These are phyloP conservation scores for Debaryomycetaceae sp. DNA, from an alignment of 1,139 yeast species.

Conservation along the genomic window DNA sequence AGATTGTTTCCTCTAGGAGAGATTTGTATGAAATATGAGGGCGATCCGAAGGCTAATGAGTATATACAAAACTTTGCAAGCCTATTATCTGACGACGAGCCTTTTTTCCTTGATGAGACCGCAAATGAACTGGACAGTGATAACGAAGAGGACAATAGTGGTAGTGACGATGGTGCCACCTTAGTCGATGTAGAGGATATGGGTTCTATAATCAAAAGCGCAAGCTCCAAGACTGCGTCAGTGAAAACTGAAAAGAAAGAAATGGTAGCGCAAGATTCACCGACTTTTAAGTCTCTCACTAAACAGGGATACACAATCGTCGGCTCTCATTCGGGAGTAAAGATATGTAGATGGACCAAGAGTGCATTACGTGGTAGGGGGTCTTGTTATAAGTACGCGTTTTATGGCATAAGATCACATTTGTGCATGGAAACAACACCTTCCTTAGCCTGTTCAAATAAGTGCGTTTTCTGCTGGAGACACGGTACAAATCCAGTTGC, in stretches of 20 bases:
- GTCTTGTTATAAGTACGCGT: slow-evolving; percentile 88
- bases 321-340: slow-evolving; percentile 94
- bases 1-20: slow-evolving; percentile 83
- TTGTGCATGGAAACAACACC: slow-evolving; percentile 97
- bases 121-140: slow-evolving; percentile 38
- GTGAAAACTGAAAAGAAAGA: slow-evolving; percentile 49
- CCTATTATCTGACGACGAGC: slow-evolving; percentile 64
- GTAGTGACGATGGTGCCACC: slow-evolving; percentile 40
- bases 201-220: slow-evolving; percentile 55
- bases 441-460: slow-evolving; percentile 86
- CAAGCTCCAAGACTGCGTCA: slow-evolving; percentile 16
- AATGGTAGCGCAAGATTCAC: slow-evolving; percentile 89
- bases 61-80: slow-evolving; percentile 64
- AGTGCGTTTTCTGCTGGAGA: slow-evolving; percentile 97
- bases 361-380: slow-evolving; percentile 93
- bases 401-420: slow-evolving; percentile 86
- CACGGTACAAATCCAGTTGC: slow-evolving; percentile 98
- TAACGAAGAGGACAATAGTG: slow-evolving; percentile 44
- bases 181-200: slow-evolving; percentile 84
- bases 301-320: slow-evolving; percentile 93
- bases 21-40: slow-evolving; percentile 73
- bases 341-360: slow-evolving; percentile 95
- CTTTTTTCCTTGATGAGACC: slow-evolving; percentile 47
- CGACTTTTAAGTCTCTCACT: slow-evolving; percentile 82
- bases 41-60: slow-evolving; percentile 57